Conservation (phyloP, 2,329 filamentous ascomycete genomes). For the Pseudocercospora eumusae region DNA sequence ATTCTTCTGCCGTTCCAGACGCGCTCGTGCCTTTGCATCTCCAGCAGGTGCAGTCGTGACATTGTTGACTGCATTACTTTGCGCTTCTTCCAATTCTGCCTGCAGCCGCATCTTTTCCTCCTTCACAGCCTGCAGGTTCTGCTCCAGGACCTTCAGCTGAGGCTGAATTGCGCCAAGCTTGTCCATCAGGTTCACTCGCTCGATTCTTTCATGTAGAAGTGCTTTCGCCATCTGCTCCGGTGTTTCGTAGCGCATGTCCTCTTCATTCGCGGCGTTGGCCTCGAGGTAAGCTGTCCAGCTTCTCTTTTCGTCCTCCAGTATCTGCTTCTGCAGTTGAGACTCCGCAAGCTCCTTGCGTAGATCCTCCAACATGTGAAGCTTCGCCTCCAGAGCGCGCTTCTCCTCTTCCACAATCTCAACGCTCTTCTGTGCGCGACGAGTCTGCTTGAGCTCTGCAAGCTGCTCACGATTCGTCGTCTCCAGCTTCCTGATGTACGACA, state of each 20-base stretch:
- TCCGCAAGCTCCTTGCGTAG: constrained; percentile 77
- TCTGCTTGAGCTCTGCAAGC: constrained; percentile 73
- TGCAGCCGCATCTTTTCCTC: constrained; percentile 66
- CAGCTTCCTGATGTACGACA: constrained; percentile 82
- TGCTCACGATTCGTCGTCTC: constrained; percentile 82
- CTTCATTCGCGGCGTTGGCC: constrained; percentile 61
- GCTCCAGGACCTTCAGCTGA: constrained; percentile 74
- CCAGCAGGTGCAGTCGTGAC: constrained; percentile 46
- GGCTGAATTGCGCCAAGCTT: constrained; percentile 76
- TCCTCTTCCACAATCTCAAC: constrained; percentile 94
- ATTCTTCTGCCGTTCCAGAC: constrained; percentile 81
- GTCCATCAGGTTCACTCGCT: constrained; percentile 76
- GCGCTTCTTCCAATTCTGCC: constrained; percentile 70
- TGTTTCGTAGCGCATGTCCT: constrained; percentile 75
- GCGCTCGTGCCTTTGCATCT: constrained; percentile 68
- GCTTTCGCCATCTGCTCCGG: constrained; percentile 85
- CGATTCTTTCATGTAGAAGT: constrained; percentile 77
- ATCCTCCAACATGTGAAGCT: constrained; percentile 71
- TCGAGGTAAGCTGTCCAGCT: constrained; percentile 87
- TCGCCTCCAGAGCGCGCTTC: constrained; percentile 78
- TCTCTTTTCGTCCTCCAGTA: constrained; percentile 82
- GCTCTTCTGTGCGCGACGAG: constrained; percentile 80
- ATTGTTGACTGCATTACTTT: constrained; percentile 40
- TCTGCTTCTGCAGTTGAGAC: constrained; percentile 76
- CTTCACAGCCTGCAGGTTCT: constrained; percentile 70